Conservation (phyloP, 2,329 filamentous ascomycete species). For the Acephala macrosclerotiorum region DNA sequence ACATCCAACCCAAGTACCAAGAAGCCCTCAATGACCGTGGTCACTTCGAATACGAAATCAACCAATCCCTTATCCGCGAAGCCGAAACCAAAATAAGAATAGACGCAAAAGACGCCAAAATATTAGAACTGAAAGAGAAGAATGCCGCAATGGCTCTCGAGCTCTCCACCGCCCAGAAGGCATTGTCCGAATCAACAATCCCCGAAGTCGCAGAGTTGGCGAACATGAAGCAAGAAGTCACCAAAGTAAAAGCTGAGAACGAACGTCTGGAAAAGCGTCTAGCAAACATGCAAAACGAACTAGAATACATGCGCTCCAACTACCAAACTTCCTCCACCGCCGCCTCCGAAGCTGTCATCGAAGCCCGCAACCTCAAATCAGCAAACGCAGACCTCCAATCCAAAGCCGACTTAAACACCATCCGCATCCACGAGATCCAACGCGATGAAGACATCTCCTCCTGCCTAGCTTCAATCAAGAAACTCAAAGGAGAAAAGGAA, state of each 20-base stretch:
- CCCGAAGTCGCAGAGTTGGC: constrained; percentile 51
- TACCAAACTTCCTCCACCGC: constrained; percentile 42
- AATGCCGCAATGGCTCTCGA: constrained; percentile 32
- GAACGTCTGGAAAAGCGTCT: constrained; percentile 34
- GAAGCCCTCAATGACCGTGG: constrained; percentile 60
- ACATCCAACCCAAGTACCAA: constrained; percentile 56
- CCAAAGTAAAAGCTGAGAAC: constrained; percentile 28
- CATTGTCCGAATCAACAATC: constrained; percentile 42
- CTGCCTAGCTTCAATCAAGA: constrained; percentile 42
- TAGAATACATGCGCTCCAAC: constrained; percentile 39
- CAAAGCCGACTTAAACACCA: constrained; percentile 37
- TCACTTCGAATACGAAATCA: constrained; percentile 53
- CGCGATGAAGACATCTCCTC: constrained; percentile 28
- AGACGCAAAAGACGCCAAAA: constrained; percentile 31
- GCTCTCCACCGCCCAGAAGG: constrained; percentile 38
- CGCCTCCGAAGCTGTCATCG: constrained; percentile 28
- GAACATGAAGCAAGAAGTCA: constrained; percentile 48
- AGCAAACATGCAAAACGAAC: constrained; percentile 33
- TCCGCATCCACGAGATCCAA: constrained; percentile 42
- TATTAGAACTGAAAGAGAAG: constrained; percentile 39
- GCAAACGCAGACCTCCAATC: constrained; percentile 28
- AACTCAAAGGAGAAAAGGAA: constrained; percentile 37
- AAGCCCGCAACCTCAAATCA: constrained; percentile 31
- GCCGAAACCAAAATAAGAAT: constrained; percentile 29
- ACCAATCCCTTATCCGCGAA: constrained; percentile 29